Evolutionary conservation across 2,329 filamentous ascomycete genomes (phyloP).

Genomic region (Xenosphaeropsis pyriputrescens): DNA sequence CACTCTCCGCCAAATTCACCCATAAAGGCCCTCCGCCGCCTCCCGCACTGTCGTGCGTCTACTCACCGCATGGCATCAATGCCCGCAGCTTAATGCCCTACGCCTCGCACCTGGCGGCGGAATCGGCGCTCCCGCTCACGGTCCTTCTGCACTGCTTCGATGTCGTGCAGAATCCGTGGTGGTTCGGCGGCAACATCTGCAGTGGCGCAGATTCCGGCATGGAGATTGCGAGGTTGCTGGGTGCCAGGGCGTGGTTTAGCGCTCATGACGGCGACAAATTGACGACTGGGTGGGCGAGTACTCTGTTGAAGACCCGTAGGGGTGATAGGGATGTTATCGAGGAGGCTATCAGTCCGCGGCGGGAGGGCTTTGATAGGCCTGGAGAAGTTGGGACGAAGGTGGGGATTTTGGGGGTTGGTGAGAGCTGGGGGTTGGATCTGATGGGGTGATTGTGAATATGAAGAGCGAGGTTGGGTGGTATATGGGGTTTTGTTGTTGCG

Average conservation of each 20-base stretch:
- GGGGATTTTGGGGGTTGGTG: constrained; percentile 25
- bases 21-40: background rate
- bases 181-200: constrained; percentile 42
- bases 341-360: constrained; percentile 15
- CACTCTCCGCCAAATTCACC: constrained; percentile 9
- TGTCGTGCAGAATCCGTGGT: constrained; percentile 42
- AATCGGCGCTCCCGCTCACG: constrained; percentile 45
- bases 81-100: constrained; percentile 39
- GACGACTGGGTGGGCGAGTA: constrained; percentile 33
- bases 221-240: constrained; percentile 36
- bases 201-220: constrained; percentile 40
- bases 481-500: too few relatives aligned
- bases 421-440: constrained; percentile 14
- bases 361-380: constrained; percentile 7
- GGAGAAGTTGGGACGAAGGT: constrained; percentile 21
- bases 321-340: constrained; percentile 30
- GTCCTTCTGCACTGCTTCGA: constrained; percentile 52
- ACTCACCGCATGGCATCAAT: constrained; percentile 47
- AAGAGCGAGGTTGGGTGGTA: too few relatives aligned
- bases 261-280: constrained; percentile 47
- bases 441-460: too few relatives aligned
- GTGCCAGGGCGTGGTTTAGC: constrained; percentile 42
- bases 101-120: constrained; percentile 37
- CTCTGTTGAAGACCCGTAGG: constrained; percentile 29
- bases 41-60: constrained; percentile 42